Conservation (phyloP, 2,329 filamentous ascomycete genomes). For the Chalaropsis ovoidea region DNA sequence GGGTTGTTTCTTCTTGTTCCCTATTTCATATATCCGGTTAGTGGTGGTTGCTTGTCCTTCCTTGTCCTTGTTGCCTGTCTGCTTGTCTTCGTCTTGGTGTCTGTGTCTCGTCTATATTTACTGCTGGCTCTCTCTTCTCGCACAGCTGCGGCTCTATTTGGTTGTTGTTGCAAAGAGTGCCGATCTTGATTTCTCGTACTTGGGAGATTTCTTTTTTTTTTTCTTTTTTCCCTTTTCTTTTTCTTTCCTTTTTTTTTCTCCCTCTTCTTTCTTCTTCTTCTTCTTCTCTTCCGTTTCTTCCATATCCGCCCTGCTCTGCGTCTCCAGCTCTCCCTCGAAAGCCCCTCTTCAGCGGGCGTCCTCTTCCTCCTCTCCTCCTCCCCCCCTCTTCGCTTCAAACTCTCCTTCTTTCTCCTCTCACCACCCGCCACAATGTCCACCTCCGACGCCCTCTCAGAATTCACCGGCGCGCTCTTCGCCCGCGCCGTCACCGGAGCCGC, state of each 20-base stretch:
- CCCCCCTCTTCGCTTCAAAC: no score
- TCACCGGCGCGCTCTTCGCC: not conserved
- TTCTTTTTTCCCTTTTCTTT: not conserved
- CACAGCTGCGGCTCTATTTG: not conserved
- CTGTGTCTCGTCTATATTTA: no score
- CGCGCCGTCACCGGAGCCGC: constrained; percentile 22
- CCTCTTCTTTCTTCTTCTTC: not conserved
- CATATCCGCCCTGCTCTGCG: not conserved
- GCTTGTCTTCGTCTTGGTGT: not conserved
- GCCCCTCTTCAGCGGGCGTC: not conserved
- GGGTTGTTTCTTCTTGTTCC: not conserved
- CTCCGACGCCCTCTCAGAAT: not conserved
- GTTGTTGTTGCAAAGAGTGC: not conserved
- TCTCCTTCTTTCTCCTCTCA: not conserved
- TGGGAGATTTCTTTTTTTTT: not conserved
- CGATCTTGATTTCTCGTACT: constrained; percentile 7
- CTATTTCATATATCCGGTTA: not conserved
- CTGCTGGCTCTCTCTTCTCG: no score
- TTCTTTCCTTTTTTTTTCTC: not conserved
- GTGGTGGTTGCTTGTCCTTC: not conserved
- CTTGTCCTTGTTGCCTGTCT: not conserved
- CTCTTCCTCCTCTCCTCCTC: not conserved
- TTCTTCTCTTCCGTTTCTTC: not conserved
- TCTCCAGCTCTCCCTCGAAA: not conserved
- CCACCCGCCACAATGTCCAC: not conserved